These are phyloP conservation scores for Psilocybe cubensis DNA, from an alignment of 768 basidiomycete genomes.

Conservation along the genomic window DNA sequence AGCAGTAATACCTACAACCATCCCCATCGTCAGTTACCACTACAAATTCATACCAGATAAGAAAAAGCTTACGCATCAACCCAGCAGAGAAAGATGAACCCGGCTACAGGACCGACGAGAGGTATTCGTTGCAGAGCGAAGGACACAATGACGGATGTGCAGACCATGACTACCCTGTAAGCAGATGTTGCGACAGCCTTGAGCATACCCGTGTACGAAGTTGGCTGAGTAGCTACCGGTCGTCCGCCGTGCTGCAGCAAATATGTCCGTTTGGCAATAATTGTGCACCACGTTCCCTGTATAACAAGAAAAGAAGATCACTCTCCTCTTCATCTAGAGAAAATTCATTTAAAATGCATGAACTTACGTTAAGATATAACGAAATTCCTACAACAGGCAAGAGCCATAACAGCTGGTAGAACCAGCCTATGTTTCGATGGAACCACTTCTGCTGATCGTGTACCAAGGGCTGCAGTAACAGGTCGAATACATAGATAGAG, in stretches of 20 bases:
- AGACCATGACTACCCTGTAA: constrained; percentile 81
- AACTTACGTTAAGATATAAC: constrained; percentile 82
- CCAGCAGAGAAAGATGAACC: constrained; percentile 83
- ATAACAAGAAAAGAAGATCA: background rate
- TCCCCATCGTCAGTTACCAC: background rate
- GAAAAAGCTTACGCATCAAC: constrained; percentile 72
- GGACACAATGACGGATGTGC: constrained; percentile 73
- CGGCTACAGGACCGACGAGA: constrained; percentile 57
- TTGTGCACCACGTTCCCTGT: constrained; percentile 77
- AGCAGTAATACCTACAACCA: constrained; percentile 84
- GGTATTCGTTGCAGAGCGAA: constrained; percentile 69
- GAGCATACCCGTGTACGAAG: constrained; percentile 71
- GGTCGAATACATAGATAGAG: constrained; percentile 78
- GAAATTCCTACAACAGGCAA: constrained; percentile 76
- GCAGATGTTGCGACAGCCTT: constrained; percentile 79
- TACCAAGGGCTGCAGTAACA: constrained; percentile 70
- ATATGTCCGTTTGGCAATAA: constrained; percentile 77
- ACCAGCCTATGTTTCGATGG: constrained; percentile 73
- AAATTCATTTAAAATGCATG: background rate
- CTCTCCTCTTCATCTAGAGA: background rate
- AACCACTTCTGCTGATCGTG: constrained; percentile 66
- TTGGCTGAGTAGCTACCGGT: constrained; percentile 51
- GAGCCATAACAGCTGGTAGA: constrained; percentile 81
- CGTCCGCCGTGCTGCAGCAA: constrained; percentile 71
- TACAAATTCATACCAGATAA: background rate